Conservation (phyloP, 257 asterid species). For the Solanum paucissectum region DNA sequence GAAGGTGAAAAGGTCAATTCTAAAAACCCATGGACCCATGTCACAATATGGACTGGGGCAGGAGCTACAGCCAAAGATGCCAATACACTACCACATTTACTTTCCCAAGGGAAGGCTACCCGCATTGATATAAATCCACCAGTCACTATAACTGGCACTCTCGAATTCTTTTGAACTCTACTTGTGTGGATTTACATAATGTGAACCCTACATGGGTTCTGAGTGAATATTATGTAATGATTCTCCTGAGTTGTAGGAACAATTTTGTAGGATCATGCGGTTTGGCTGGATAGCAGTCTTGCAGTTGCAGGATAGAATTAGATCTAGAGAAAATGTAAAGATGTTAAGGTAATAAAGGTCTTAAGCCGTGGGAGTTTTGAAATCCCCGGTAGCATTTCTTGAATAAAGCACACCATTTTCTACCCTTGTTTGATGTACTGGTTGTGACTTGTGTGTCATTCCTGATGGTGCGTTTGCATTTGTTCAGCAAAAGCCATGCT, state of each 20-base stretch:
- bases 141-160: conserved; percentile 45
- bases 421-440: background rate
- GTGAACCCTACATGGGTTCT: background rate
- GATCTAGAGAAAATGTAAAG: background rate
- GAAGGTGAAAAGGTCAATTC: conserved; percentile 70
- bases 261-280: conserved; percentile 17
- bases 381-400: background rate
- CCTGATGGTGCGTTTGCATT: background rate
- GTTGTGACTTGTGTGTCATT: background rate
- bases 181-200: background rate
- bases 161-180: conserved; percentile 38
- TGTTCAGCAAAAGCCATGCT: background rate
- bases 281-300: background rate
- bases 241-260: background rate
- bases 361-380: too few relatives aligned
- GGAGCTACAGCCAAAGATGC: conserved; percentile 70
- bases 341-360: background rate
- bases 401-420: background rate
- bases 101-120: conserved; percentile 61
- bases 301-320: background rate
- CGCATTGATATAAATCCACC: conserved; percentile 74
- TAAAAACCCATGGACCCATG: conserved; percentile 84
- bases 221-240: background rate
- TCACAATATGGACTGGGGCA: conserved; percentile 69
- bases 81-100: conserved; percentile 49